phyloP scores from a whole-genome alignment of 1,139 yeast genomes.

The Pneumocystis carinii region DNA sequence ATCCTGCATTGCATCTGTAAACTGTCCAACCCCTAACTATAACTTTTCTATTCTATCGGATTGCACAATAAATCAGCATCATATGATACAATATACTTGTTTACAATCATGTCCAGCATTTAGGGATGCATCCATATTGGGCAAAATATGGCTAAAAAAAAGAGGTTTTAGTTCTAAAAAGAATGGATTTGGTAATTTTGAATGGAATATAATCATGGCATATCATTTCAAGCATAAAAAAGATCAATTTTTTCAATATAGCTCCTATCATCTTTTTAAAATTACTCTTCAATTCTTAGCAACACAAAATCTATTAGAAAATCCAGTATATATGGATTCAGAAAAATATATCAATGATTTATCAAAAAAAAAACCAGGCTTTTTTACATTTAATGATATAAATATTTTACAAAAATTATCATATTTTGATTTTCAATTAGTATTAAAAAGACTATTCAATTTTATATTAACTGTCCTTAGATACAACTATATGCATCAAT shows the following conservation, averaged over 20 bases:
- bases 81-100: constrained; percentile 59
- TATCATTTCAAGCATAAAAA: constrained; percentile 61
- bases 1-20: constrained; percentile 24
- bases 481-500: constrained; percentile 59
- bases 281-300: constrained; percentile 74
- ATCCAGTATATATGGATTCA: constrained; percentile 16
- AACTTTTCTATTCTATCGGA: constrained; percentile 66
- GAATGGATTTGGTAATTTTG: constrained; percentile 88
- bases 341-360: constrained; percentile 31
- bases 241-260: constrained; percentile 60
- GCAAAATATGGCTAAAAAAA: constrained; percentile 80
- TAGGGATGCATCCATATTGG: constrained; percentile 74
- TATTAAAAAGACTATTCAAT: constrained; percentile 28
- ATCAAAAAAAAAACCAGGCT: constrained; percentile 67
- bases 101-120: constrained; percentile 71
- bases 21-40: constrained; percentile 69
- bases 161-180: constrained; percentile 53
- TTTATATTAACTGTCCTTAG: constrained; percentile 49
- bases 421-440: background rate
- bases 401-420: background rate
- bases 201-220: constrained; percentile 68
- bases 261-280: constrained; percentile 82
- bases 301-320: constrained; percentile 46
- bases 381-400: constrained; percentile 37
- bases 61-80: constrained; percentile 50